Conservation (phyloP, 106 monocot species). For the Dendrobium huoshanense region DNA sequence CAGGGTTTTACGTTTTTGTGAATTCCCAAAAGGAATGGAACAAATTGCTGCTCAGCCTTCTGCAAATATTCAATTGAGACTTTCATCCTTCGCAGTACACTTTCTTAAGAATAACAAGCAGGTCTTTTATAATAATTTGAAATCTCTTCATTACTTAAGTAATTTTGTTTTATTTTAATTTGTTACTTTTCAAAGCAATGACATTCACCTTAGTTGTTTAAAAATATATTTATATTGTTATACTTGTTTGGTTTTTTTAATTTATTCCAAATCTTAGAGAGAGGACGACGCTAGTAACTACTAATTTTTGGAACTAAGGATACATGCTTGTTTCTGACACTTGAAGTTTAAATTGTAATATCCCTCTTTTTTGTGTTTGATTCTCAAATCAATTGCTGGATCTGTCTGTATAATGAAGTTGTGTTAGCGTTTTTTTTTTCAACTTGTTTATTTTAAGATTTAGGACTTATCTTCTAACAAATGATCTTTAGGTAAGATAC, state of each 20-base stretch:
- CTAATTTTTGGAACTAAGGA: too few species aligned
- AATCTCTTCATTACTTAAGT: not conserved
- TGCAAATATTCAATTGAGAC: constrained; percentile 45
- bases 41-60: constrained; percentile 34
- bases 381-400: too few species aligned
- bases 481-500: too few species aligned
- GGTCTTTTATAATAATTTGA: constrained; percentile 25
- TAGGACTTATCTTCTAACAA: too few species aligned
- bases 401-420: too few species aligned
- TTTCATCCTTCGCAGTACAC: constrained; percentile 35
- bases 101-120: constrained; percentile 52
- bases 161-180: not conserved
- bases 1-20: constrained; percentile 77
- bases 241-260: not conserved
- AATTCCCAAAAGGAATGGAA: constrained; percentile 31
- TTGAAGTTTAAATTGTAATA: too few species aligned
- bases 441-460: too few species aligned
- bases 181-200: not conserved
- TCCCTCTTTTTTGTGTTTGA: too few species aligned
- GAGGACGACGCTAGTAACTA: too few species aligned
- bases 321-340: too few species aligned
- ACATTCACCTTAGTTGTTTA: not conserved
- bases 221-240: not conserved
- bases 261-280: too few species aligned
- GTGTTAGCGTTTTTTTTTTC: too few species aligned